Conservation (phyloP, 139 green algal genomes). For the Micractinium conductrix region DNA sequence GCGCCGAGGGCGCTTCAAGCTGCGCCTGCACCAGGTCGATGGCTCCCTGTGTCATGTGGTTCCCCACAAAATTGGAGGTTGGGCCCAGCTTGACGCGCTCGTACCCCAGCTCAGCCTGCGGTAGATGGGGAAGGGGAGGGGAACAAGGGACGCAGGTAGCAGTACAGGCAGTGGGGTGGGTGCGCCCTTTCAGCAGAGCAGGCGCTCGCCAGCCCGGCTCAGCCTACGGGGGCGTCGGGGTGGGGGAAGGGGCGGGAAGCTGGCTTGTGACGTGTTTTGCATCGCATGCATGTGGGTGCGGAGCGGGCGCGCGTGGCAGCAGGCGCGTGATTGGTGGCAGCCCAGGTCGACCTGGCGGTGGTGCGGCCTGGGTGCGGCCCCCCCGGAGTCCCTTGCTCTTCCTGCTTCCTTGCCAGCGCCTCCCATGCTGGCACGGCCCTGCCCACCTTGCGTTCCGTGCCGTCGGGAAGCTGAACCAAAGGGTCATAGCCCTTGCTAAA, state of each 20-base stretch:
- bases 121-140: background rate
- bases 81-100: constrained; percentile 69
- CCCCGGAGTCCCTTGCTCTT: constrained; percentile 35
- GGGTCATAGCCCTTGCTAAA: constrained; percentile 43
- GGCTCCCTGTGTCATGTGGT: constrained; percentile 85
- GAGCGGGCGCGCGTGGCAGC: no score
- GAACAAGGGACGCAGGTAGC: background rate
- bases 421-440: no score
- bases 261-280: no score
- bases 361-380: background rate
- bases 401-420: no score
- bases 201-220: no score
- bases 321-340: background rate
- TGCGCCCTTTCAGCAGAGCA: background rate
- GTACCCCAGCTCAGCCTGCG: constrained; percentile 63
- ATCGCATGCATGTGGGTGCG: no score
- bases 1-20: background rate
- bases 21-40: constrained; percentile 81
- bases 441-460: constrained; percentile 33
- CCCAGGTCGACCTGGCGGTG: background rate
- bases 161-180: background rate
- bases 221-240: no score
- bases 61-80: constrained; percentile 89
- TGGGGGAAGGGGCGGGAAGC: background rate
- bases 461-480: constrained; percentile 48